Evolutionary conservation across 495 filamentous ascomycete species (phyloP), one percentile per base, ranked within the genome.

Genomic region (Penicillium pancosmium): DNA sequence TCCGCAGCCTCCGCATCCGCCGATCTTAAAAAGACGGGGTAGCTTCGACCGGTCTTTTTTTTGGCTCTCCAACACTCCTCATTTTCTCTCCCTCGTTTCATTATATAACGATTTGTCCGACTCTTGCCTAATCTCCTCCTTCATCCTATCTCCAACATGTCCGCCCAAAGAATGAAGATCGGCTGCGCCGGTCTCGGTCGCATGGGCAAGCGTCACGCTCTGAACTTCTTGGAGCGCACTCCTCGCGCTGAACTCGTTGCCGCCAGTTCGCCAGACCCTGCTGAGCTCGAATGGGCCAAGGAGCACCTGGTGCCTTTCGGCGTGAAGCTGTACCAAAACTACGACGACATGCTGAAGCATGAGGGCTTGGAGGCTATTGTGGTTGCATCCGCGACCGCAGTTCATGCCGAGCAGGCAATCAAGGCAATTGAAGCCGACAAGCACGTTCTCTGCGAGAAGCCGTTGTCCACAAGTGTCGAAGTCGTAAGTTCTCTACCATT

Each of bases 401-500:
- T 84, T 6, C 82, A 85, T 57, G 83, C 82, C 11, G 81, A 84
- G 52, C 75, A 85, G 64, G 78, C 81, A 8, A 80, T 82, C 65
- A 80, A 82, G 55, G 82, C 82, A 13, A 85, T 86, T 33, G 68
- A 76, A 5, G 75, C 76, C 4, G 74, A 78, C 54, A 75, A 79
- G 65, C 81, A 86, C 55, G 79, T 84, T 49, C 69, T 84, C 15
- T 85, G 82, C 60, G 83, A 85, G 70, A 85, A 85, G 68, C 81
- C 80, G 1, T 57, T 84, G 43, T 74, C 70, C 1, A 82, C 80
- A 1, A 80, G 71, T 50, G 74, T 78, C 19, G 80, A 82, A 60
- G 71, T 82, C 38, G 83, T 84, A 77, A 60, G 79, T 74, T 44
- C 3, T 16, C 27, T 31, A 31, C 27, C 1, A 21, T 21, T 21